A percentile compares a stretch with the other conserved stretches of the same genome.
These are phyloP conservation scores for Dentipellis sp. DNA, from an alignment of 768 basidiomycete species.

Conservation along the genomic window DNA sequence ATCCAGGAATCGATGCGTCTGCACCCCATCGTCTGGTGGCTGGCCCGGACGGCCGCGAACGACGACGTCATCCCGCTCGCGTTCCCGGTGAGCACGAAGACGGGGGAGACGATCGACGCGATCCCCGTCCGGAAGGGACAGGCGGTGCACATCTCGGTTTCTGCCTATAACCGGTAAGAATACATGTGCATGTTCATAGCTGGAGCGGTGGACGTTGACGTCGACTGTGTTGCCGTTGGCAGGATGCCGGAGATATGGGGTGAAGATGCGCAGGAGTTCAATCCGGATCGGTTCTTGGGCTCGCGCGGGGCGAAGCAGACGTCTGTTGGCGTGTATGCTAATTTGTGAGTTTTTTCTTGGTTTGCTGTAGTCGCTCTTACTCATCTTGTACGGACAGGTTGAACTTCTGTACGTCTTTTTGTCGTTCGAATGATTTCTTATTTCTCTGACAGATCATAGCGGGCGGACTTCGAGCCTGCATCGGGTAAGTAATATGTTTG, in stretches of 20 bases:
- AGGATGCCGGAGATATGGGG: slow-evolving; percentile 11
- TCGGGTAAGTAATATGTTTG: too few species aligned
- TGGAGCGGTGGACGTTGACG: too few species aligned
- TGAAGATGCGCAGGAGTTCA: slow-evolving; percentile 7
- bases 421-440: neutral
- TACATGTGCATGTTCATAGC: too few species aligned
- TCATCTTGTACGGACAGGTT: neutral
- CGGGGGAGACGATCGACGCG: slow-evolving; percentile 3
- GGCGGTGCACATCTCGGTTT: slow-evolving; percentile 3
- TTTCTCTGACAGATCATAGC: neutral
- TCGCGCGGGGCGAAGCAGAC: slow-evolving; percentile 1
- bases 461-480: slow-evolving; percentile 6
- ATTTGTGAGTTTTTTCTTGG: slow-evolving; percentile 4
- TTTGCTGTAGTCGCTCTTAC: neutral
- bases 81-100: slow-evolving; percentile 9
- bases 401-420: slow-evolving; percentile 5
- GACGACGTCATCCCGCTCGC: too few species aligned
- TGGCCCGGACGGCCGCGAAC: too few species aligned
- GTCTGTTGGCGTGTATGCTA: slow-evolving; percentile 5
- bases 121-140: slow-evolving; percentile 10
- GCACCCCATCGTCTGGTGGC: slow-evolving; percentile 10
- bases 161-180: slow-evolving; percentile 7
- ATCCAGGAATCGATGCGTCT: slow-evolving; percentile 15
- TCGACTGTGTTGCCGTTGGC: neutral
- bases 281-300: slow-evolving; percentile 9